phyloP scores from a whole-genome alignment of 1,284 basidiomycete genomes.

The Paramarasmius palmivorus region DNA sequence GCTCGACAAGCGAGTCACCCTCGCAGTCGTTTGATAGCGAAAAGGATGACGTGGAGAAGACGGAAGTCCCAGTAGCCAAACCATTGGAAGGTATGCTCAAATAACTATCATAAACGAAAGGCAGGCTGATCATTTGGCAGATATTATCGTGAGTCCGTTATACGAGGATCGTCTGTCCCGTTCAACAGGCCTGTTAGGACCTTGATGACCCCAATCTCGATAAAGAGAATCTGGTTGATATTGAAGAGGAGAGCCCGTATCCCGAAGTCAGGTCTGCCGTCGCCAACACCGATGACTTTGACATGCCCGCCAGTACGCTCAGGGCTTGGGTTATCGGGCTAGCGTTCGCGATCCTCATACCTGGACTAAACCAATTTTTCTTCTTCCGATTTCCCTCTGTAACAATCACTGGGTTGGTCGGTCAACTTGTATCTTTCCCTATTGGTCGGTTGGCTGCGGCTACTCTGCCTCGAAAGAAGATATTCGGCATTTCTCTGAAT shows the following conservation, averaged over 20 bases:
- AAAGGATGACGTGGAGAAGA: too few relatives aligned
- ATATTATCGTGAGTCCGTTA: too few relatives aligned
- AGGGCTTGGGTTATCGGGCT: slow-evolving; percentile 15
- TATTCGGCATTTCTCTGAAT: slow-evolving; percentile 62
- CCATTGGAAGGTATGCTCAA: too few relatives aligned
- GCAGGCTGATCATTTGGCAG: too few relatives aligned
- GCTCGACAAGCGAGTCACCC: too few relatives aligned
- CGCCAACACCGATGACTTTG: slow-evolving; percentile 20
- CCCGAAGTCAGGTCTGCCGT: slow-evolving; percentile 22
- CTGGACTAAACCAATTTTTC: slow-evolving; percentile 47
- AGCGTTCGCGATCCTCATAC: slow-evolving; percentile 16
- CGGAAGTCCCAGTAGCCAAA: background rate
- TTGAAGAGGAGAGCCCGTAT: background rate
- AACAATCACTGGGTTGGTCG: slow-evolving; percentile 41
- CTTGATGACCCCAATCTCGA: background rate
- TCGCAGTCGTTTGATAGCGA: too few relatives aligned
- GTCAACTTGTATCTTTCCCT: slow-evolving; percentile 66
- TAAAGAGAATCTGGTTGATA: slow-evolving; percentile 3
- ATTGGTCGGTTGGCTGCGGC: slow-evolving; percentile 62
- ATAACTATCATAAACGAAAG: too few relatives aligned
- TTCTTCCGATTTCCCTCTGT: slow-evolving; percentile 40
- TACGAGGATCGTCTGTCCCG: too few relatives aligned
- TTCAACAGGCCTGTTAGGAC: background rate
- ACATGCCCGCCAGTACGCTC: slow-evolving; percentile 17
- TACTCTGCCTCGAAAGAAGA: slow-evolving; percentile 52